These are phyloP conservation scores for Maudiozyma turicensis DNA, from an alignment of 805 yeast genomes.

Conservation along the genomic window DNA sequence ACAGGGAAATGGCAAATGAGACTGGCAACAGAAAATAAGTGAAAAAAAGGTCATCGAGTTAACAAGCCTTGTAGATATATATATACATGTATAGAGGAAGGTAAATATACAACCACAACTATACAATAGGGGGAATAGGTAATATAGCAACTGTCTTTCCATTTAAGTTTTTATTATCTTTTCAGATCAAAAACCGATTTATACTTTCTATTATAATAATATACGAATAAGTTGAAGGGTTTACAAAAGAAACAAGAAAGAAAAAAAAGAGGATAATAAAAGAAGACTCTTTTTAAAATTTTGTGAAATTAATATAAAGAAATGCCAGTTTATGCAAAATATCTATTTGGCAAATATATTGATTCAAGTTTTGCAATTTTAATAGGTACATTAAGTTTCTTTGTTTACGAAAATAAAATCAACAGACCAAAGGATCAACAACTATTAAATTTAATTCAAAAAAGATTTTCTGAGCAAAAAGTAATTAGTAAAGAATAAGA, in stretches of 20 bases:
- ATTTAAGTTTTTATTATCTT: too few relatives aligned
- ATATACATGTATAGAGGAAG: too few relatives aligned
- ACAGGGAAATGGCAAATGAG: too few relatives aligned
- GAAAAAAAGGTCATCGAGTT: too few relatives aligned
- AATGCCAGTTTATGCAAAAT: slow-evolving; percentile 25
- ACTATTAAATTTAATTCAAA: slow-evolving; percentile 41
- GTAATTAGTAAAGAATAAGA: not conserved
- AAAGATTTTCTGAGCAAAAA: slow-evolving; percentile 19
- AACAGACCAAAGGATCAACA: slow-evolving; percentile 47
- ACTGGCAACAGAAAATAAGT: too few relatives aligned
- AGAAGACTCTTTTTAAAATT: not conserved
- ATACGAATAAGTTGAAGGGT: too few relatives aligned
- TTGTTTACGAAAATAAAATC: slow-evolving; percentile 48
- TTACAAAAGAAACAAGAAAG: not conserved
- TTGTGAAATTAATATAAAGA: not conserved
- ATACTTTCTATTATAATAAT: too few relatives aligned
- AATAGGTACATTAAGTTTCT: slow-evolving; percentile 56
- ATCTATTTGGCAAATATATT: slow-evolving; percentile 37
- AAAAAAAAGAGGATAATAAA: not conserved
- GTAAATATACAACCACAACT: too few relatives aligned
- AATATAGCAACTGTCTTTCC: too few relatives aligned
- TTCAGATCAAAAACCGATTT: too few relatives aligned
- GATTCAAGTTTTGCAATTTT: slow-evolving; percentile 60
- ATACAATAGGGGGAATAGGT: too few relatives aligned
- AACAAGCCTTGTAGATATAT: too few relatives aligned